These are phyloP conservation scores for Candida yuanshanica DNA, from an alignment of 805 yeast genomes.

Conservation along the genomic window DNA sequence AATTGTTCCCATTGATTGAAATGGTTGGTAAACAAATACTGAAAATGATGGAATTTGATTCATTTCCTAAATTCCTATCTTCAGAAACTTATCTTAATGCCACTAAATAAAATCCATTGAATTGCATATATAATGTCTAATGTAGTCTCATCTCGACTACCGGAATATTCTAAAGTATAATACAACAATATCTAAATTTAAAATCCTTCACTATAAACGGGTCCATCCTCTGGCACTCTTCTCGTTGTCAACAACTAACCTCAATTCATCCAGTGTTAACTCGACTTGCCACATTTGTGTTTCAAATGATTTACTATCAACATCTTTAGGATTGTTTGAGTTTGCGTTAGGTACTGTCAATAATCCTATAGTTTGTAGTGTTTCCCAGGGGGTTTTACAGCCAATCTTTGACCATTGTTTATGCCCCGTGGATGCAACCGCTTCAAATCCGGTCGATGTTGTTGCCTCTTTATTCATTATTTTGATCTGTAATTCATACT, in stretches of 20 bases:
- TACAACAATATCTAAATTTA: no score
- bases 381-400: constrained; percentile 71
- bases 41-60: constrained; percentile 64
- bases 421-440: constrained; percentile 28
- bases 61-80: constrained; percentile 60
- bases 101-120: neutral
- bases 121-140: neutral
- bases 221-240: constrained; percentile 23
- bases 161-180: no score
- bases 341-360: constrained; percentile 14
- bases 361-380: constrained; percentile 30
- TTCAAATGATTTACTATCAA: constrained; percentile 16
- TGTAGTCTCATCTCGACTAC: no score
- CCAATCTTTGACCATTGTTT: constrained; percentile 59
- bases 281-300: constrained; percentile 25
- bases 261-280: constrained; percentile 21
- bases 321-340: constrained; percentile 5
- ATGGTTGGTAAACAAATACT: constrained; percentile 45
- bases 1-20: constrained; percentile 39
- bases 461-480: constrained; percentile 32
- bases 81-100: constrained; percentile 35
- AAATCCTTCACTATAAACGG: constrained; percentile 14
- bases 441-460: constrained; percentile 19
- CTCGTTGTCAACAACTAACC: constrained; percentile 11
- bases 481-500: constrained; percentile 56